Conservation (phyloP, 73 alveolate genomes). For the Symbiodinium pilosum region DNA sequence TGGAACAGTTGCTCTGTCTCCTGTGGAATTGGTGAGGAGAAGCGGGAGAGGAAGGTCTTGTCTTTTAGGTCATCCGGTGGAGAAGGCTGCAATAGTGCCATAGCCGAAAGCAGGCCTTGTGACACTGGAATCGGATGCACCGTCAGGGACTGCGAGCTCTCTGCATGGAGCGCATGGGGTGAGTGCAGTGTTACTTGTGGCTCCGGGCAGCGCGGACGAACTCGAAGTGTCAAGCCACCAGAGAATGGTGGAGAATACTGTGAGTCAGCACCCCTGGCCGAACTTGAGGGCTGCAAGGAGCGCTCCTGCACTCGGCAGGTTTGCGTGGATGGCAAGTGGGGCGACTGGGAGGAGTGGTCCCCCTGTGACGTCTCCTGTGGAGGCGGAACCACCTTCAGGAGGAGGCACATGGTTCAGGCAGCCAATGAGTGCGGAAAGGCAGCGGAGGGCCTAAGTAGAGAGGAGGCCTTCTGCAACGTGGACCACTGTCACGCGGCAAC, state of each 20-base stretch:
- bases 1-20: slow-evolving; percentile 20
- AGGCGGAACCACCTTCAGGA: slow-evolving; percentile 13
- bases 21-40: slow-evolving; percentile 2
- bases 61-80: background rate
- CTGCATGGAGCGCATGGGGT: slow-evolving; percentile 25
- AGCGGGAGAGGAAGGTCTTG: background rate
- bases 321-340: slow-evolving; percentile 6
- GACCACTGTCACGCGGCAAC: background rate
- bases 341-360: slow-evolving; percentile 31
- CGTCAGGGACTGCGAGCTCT: slow-evolving; percentile 3
- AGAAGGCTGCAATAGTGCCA: background rate
- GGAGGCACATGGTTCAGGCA: background rate
- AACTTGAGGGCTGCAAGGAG: background rate
- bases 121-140: background rate
- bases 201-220: background rate
- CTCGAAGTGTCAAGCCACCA: background rate
- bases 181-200: slow-evolving; percentile 15
- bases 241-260: background rate
- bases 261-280: background rate
- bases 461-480: slow-evolving; percentile 13
- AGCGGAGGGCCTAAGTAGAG: slow-evolving; percentile 12
- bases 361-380: slow-evolving; percentile 25
- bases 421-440: slow-evolving; percentile 20
- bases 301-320: background rate
- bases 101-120: slow-evolving; percentile 3